Evolutionary conservation across 345 rosid genomes (phyloP).

Genomic region (Eutrema japonicum): DNA sequence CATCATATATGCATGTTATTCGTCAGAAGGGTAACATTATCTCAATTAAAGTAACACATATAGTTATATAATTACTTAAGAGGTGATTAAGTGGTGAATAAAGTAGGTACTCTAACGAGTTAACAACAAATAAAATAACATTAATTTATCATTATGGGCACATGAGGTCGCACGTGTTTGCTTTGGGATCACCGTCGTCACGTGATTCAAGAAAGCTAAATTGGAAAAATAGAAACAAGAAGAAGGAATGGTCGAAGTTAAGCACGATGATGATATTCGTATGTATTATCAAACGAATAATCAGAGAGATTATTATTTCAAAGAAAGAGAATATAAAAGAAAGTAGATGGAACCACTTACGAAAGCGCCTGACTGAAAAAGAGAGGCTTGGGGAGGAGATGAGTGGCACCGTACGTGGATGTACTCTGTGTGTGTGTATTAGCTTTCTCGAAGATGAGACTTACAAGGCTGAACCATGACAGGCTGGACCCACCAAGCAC

Average conservation of each 20-base stretch:
- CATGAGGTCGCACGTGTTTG: conserved; percentile 49
- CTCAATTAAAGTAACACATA: conserved; percentile 14
- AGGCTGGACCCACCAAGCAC: conserved; percentile 29
- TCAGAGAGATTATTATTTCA: conserved; percentile 27
- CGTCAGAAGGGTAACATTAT: conserved; percentile 42
- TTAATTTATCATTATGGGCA: conserved; percentile 40
- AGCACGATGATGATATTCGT: conserved; percentile 37
- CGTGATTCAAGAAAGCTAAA: conserved; percentile 43
- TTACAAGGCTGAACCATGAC: conserved; percentile 35
- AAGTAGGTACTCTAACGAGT: conserved; percentile 31
- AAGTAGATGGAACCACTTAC: conserved; percentile 11
- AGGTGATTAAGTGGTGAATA: conserved; percentile 24
- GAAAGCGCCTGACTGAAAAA: conserved; percentile 25
- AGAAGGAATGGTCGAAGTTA: conserved; percentile 13
- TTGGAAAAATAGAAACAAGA: neutral
- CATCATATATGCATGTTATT: conserved; percentile 44
- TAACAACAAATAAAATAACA: conserved; percentile 17
- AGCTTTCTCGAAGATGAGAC: conserved; percentile 7
- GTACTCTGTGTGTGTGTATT: conserved; percentile 24
- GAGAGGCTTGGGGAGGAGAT: conserved; percentile 18
- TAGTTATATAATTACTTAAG: conserved; percentile 10
- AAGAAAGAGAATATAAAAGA: conserved; percentile 12
- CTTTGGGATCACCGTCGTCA: conserved; percentile 48
- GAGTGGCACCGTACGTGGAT: conserved; percentile 30
- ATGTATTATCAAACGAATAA: conserved; percentile 33